These are phyloP conservation scores for Mycena metata DNA, from an alignment of 768 basidiomycete species.

Conservation along the genomic window DNA sequence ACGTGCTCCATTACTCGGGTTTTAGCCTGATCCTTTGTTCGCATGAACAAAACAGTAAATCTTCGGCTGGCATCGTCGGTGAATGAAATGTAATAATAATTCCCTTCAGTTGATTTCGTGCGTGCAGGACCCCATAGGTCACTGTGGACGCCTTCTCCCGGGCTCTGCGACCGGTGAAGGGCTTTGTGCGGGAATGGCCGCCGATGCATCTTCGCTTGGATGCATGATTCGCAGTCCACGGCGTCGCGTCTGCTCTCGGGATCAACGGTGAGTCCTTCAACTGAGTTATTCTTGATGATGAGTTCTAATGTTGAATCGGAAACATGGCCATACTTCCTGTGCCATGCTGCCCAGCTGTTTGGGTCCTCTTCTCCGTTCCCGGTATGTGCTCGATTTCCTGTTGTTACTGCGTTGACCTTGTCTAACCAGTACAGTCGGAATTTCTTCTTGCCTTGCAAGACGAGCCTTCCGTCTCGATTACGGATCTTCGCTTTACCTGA, in stretches of 20 bases:
- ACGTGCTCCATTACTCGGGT: constrained; percentile 37
- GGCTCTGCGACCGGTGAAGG: no score
- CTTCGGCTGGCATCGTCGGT: constrained; percentile 28
- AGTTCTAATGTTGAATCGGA: constrained; percentile 9
- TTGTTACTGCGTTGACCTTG: background rate
- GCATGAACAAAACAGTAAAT: constrained; percentile 35
- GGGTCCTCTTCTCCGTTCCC: background rate
- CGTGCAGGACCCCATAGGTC: constrained; percentile 6
- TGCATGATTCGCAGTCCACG: constrained; percentile 21
- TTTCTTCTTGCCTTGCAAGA: constrained; percentile 20
- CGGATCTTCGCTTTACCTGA: constrained; percentile 3
- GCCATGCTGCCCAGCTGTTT: constrained; percentile 26
- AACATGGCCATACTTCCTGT: constrained; percentile 18
- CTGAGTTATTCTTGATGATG: background rate
- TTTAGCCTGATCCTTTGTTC: constrained; percentile 35
- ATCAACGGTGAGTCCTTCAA: constrained; percentile 26
- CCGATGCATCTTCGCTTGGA: constrained; percentile 24
- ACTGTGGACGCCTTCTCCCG: no score
- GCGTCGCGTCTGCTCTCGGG: background rate
- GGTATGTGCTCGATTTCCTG: constrained; percentile 8
- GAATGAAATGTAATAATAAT: constrained; percentile 11
- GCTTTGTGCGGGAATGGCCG: constrained; percentile 14
- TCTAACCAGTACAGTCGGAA: constrained; percentile 27
- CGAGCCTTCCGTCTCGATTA: background rate
- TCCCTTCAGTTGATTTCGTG: background rate